Conservation (phyloP, 2,329 filamentous ascomycete genomes). For the Exophiala lecanii-corni region DNA sequence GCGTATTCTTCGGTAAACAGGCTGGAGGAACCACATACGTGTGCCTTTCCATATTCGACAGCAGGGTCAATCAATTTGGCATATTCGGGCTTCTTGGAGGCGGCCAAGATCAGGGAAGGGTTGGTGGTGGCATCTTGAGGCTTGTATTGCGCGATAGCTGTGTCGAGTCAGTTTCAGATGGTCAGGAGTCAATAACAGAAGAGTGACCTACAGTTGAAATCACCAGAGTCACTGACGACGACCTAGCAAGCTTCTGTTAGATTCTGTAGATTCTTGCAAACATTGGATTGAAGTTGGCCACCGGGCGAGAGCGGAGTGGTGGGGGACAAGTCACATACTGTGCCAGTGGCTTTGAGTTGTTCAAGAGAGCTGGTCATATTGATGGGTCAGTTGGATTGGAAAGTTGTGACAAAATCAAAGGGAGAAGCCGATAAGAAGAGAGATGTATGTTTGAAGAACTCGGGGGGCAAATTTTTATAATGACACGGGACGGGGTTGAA, state of each 20-base stretch:
- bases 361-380: constrained; percentile 85
- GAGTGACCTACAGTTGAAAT: constrained; percentile 66
- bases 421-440: too few relatives aligned
- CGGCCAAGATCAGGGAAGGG: constrained; percentile 95
- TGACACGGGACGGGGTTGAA: neutral
- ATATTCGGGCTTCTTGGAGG: constrained; percentile 97
- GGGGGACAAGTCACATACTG: constrained; percentile 58
- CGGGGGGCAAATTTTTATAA: too few relatives aligned
- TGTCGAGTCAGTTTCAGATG: constrained; percentile 30
- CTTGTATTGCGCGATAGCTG: constrained; percentile 98
- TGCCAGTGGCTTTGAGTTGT: constrained; percentile 94
- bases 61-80: constrained; percentile 84
- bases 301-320: constrained; percentile 3
- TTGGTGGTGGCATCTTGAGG: constrained; percentile 99
- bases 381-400: constrained; percentile 3
- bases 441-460: too few relatives aligned
- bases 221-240: constrained; percentile 95
- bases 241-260: constrained; percentile 52
- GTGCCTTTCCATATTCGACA: constrained; percentile 76
- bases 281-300: constrained; percentile 1
- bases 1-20: too few relatives aligned
- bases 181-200: neutral
- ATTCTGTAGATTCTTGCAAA: too few relatives aligned
- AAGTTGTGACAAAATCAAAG: too few relatives aligned
- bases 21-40: constrained; percentile 46